phyloP scores from a whole-genome alignment of 1,284 basidiomycete species.

The Trichosporon sp. region DNA sequence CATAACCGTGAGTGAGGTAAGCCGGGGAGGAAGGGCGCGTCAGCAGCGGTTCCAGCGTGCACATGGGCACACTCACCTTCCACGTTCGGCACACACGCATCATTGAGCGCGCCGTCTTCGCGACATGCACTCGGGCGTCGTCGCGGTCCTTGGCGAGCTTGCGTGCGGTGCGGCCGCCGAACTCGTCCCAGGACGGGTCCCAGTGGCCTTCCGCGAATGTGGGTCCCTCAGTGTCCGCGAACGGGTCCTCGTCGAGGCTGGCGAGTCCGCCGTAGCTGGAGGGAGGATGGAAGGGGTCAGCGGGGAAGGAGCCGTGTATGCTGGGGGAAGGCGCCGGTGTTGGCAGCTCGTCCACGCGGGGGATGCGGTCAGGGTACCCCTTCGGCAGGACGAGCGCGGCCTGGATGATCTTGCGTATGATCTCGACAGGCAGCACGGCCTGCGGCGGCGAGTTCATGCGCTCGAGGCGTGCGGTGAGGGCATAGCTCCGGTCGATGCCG shows the following conservation, averaged over 20 bases:
- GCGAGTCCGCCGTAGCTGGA: not conserved
- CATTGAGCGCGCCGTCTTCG: conserved; percentile 40
- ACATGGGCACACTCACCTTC: conserved; percentile 55
- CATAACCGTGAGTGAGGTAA: not conserved
- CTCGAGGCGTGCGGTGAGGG: not conserved
- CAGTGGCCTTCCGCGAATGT: not conserved
- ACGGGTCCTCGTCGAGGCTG: not conserved
- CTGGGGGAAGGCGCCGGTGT: not conserved
- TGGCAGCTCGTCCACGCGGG: not conserved
- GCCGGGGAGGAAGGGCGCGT: not conserved
- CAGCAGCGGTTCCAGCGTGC: not conserved
- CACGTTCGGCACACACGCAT: conserved; percentile 66
- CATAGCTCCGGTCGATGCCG: not conserved
- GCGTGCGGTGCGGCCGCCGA: conserved; percentile 25
- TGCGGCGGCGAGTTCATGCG: conserved; percentile 1
- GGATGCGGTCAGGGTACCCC: conserved; percentile 6
- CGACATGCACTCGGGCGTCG: conserved; percentile 2
- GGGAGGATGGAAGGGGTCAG: not conserved
- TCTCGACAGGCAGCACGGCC: conserved; percentile 20
- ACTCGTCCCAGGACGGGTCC: conserved; percentile 26
- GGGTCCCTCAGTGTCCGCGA: not conserved
- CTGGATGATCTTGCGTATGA: conserved; percentile 34
- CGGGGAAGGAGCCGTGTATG: not conserved
- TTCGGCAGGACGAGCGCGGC: conserved; percentile 27
- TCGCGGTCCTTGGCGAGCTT: conserved; percentile 5